Evolutionary conservation across 1,284 basidiomycete species (phyloP).

Genomic region (Meripilus lineatus): DNA sequence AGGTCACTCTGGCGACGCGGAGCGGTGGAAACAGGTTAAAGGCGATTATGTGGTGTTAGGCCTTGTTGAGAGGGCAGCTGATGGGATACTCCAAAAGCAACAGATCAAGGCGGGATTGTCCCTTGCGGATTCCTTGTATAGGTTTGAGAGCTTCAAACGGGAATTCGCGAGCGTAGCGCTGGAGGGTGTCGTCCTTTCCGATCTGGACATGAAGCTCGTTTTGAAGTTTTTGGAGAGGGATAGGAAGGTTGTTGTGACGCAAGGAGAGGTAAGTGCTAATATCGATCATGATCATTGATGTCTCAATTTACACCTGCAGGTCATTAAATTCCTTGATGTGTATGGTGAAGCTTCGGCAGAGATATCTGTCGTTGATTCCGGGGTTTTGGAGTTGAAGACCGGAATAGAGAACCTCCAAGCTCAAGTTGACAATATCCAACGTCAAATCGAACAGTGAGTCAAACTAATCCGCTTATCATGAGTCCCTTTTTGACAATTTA

Average conservation of each 20-base stretch:
- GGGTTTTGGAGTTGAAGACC: slow-evolving; percentile 70
- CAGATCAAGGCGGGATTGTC: slow-evolving; percentile 40
- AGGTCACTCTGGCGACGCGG: slow-evolving; percentile 46
- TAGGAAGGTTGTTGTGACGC: slow-evolving; percentile 51
- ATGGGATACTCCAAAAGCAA: slow-evolving; percentile 50
- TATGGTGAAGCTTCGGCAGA: slow-evolving; percentile 29
- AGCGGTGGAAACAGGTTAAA: slow-evolving; percentile 57
- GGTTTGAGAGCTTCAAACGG: slow-evolving; percentile 53
- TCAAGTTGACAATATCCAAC: slow-evolving; percentile 65
- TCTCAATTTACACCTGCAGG: slow-evolving; percentile 33
- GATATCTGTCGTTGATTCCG: slow-evolving; percentile 67
- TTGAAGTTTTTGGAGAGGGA: slow-evolving; percentile 81
- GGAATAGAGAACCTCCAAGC: slow-evolving; percentile 60
- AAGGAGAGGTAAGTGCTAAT: slow-evolving; percentile 53
- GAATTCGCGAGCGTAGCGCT: slow-evolving; percentile 49
- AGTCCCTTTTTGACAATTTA: neutral
- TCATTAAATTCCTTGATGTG: slow-evolving; percentile 67
- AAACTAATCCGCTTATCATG: neutral
- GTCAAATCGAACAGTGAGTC: slow-evolving; percentile 62
- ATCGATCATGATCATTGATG: neutral
- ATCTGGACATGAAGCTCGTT: slow-evolving; percentile 65
- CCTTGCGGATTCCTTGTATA: slow-evolving; percentile 63
- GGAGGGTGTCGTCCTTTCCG: slow-evolving; percentile 41
- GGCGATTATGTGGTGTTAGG: slow-evolving; percentile 76
- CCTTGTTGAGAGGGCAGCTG: slow-evolving; percentile 63